Base-by-base conservation (phyloP, 768 basidiomycete genomes). In the Mycena vulgaris region DNA sequence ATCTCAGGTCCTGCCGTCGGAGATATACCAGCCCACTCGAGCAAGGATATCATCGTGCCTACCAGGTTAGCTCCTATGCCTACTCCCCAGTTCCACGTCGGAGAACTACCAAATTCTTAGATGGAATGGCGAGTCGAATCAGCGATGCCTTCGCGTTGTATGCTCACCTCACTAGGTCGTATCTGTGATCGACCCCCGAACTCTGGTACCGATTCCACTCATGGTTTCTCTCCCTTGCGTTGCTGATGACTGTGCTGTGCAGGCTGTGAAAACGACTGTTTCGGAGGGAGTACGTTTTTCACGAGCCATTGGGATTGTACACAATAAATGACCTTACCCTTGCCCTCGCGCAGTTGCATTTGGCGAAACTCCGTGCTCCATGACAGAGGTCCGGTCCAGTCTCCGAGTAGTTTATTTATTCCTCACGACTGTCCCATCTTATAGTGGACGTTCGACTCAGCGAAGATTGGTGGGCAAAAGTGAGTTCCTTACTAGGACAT, bases 91-190 rank as follows among this genome's bases (percentile, higher is more conserved):
- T n/a, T n/a, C n/a, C n/a, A n/a, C n/a, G n/a, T n/a, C n/a, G n/a
- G n/a, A n/a, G n/a, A n/a, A n/a, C n/a, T n/a, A n/a, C n/a, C n/a
- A n/a, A n/a, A n/a, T n/a, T n/a, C n/a, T 51, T 47, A 64, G 68
- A 37, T 69, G 68, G 68, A 69, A 64, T 37, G 61, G 67, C 67
- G 35, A 56, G 53, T 51, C n/a, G n/a, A n/a, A n/a, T n/a, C n/a
- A n/a, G n/a, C n/a, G n/a, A n/a, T n/a, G n/a, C n/a, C n/a, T n/a
- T n/a, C n/a, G n/a, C n/a, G n/a, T n/a, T n/a, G n/a, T n/a, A n/a
- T n/a, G n/a, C n/a, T n/a, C n/a, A n/a, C n/a, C n/a, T n/a, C n/a
- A n/a, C n/a, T n/a, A 66, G 63, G 64, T 55, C 64, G 67, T 42
- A 62, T 62, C 28, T 68, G 60, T 35, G 60, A 63, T 40, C 67